Conservation (phyloP, 2,329 filamentous ascomycete genomes). For the Verruconis gallopava region DNA sequence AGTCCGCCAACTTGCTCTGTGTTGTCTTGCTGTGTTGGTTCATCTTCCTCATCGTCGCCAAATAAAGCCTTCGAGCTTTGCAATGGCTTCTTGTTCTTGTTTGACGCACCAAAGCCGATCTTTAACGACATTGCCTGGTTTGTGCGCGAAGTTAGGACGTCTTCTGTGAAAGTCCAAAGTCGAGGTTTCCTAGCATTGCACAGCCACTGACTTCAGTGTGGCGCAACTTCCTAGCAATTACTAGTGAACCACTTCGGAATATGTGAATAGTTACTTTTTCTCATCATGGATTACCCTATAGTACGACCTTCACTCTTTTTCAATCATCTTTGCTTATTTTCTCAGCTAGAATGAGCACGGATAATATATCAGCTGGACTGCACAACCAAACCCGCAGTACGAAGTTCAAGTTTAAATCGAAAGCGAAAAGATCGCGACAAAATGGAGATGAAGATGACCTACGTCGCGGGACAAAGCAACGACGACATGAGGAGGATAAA, state of each 20-base stretch:
- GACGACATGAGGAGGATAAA: neutral
- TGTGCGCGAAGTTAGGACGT: too few species aligned
- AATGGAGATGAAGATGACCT: slow-evolving; percentile 17
- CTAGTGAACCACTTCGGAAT: too few species aligned
- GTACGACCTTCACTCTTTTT: too few species aligned
- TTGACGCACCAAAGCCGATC: slow-evolving; percentile 7
- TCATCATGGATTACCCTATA: too few species aligned
- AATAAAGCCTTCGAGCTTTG: slow-evolving; percentile 31
- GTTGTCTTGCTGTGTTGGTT: slow-evolving; percentile 21
- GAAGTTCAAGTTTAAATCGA: slow-evolving; percentile 27
- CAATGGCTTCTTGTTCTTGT: slow-evolving; percentile 31
- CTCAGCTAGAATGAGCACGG: too few species aligned
- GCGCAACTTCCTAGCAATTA: neutral
- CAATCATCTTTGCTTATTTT: too few species aligned
- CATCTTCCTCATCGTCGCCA: slow-evolving; percentile 40
- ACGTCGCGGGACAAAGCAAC: slow-evolving; percentile 22
- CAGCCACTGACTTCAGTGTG: neutral
- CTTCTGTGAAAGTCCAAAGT: too few species aligned
- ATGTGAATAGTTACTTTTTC: too few species aligned
- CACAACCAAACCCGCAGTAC: slow-evolving; percentile 18
- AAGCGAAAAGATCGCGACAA: slow-evolving; percentile 16
- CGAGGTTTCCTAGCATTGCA: too few species aligned
- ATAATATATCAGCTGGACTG: too few species aligned
- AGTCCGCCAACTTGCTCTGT: slow-evolving; percentile 47
- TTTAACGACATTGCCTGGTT: slow-evolving; percentile 7